These are phyloP conservation scores for Phialocephala subalpina DNA, from an alignment of 2,329 filamentous ascomycete genomes.

Conservation along the genomic window DNA sequence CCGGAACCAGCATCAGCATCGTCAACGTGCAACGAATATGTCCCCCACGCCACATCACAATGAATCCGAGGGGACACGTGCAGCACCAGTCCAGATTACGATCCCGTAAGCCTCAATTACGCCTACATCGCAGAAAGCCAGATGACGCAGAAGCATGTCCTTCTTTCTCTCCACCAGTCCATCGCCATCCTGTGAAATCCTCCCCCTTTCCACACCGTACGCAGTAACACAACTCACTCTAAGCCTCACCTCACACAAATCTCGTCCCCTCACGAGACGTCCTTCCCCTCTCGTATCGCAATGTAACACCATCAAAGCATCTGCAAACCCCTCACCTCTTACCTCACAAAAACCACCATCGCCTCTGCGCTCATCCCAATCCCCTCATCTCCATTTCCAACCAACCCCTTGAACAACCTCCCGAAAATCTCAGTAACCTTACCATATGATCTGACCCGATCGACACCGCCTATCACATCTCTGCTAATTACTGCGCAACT, in stretches of 20 bases:
- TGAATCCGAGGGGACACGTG: constrained; percentile 4
- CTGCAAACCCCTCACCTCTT: constrained; percentile 26
- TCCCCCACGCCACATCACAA: constrained; percentile 11
- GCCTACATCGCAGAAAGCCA: neutral
- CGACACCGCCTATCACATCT: constrained; percentile 20
- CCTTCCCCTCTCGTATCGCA: constrained; percentile 22
- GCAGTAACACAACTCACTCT: neutral
- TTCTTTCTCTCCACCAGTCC: neutral
- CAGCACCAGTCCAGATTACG: neutral
- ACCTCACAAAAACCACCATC: constrained; percentile 34
- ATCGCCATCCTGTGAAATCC: neutral
- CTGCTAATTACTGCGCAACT: neutral
- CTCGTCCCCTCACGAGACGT: constrained; percentile 16
- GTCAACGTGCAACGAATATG: constrained; percentile 3
- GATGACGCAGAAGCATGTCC: constrained; percentile 1
- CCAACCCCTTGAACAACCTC: neutral
- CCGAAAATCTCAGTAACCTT: neutral
- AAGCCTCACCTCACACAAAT: constrained; percentile 10
- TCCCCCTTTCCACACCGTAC: constrained; percentile 1
- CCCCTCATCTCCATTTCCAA: neutral
- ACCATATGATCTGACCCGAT: constrained; percentile 12
- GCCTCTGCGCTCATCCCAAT: neutral
- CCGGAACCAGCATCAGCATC: constrained; percentile 3
- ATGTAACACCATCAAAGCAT: constrained; percentile 4
- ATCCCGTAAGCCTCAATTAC: constrained; percentile 15